A percentile compares a stretch with the other conserved stretches of the same genome.
These are phyloP conservation scores for Limtongia smithiae DNA, from an alignment of 805 yeast species.

Conservation along the genomic window DNA sequence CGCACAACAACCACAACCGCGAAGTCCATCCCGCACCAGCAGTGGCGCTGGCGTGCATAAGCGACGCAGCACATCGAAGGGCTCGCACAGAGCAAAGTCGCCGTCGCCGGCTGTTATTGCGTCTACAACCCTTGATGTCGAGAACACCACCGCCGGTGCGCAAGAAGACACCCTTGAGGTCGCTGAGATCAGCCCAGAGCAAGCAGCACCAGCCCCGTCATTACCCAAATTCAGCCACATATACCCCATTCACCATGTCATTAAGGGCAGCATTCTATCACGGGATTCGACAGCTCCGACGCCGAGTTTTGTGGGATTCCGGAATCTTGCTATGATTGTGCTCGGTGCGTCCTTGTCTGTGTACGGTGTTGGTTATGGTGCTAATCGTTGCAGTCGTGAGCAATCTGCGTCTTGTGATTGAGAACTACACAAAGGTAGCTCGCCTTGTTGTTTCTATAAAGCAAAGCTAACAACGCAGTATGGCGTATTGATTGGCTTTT, in stretches of 20 bases:
- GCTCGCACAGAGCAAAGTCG: no score
- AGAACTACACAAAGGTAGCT: slow-evolving; percentile 36
- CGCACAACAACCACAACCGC: no score
- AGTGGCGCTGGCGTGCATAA: no score
- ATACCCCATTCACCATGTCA: slow-evolving; percentile 21
- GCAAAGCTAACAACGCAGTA: slow-evolving; percentile 21
- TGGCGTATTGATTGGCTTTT: slow-evolving; percentile 38
- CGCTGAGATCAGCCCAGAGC: not conserved
- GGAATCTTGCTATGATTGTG: slow-evolving; percentile 41
- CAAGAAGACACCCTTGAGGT: no score
- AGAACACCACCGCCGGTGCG: no score
- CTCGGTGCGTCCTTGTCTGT: slow-evolving; percentile 28
- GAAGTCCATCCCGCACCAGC: no score
- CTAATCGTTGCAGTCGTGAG: slow-evolving; percentile 33
- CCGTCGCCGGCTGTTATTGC: no score
- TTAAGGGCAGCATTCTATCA: slow-evolving; percentile 21
- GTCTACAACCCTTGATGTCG: no score
- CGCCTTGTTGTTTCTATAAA: not conserved
- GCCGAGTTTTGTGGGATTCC: slow-evolving; percentile 40
- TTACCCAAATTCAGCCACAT: slow-evolving; percentile 18
- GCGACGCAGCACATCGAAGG: no score
- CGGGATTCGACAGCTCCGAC: slow-evolving; percentile 27
- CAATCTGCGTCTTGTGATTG: slow-evolving; percentile 41
- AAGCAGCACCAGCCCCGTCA: not conserved
- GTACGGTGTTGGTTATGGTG: not conserved